Evolutionary conservation across 805 yeast genomes (phyloP), one percentile per base, ranked within the genome.

Genomic region (Starmerella bacillaris): DNA sequence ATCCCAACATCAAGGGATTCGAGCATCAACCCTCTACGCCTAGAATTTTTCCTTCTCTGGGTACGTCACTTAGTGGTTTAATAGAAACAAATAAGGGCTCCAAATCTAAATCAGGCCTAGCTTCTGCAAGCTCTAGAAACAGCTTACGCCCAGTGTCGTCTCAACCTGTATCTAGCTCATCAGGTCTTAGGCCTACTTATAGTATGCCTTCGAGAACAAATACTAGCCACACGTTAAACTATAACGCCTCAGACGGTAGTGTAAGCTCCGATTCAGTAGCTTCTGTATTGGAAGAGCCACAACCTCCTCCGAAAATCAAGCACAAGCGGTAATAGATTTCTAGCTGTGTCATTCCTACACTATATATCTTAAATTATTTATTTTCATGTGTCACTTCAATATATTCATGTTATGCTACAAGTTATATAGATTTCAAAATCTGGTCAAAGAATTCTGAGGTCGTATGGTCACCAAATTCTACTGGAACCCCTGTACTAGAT

Each of bases 1-100:
- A 47, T 34, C 43, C 49, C 11, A 31, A 38, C n/a, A 33, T 44
- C 35, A 37, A 44, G n/a, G 47, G 47, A n/a, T 40, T 40, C 30
- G 49, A 45, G 33, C 36, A 34, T 19, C 24, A 38, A n/a, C 32
- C 33, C 16, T 14, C 38, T 4, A n/a, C n/a, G 21, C 29, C 29
- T 7, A 18, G 29, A 5, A 15, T 26, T 5, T 26, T 26, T 18
- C 29, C 29, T 15, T 6, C 16, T n/a, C n/a, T n/a, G n/a, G n/a
- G n/a, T n/a, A n/a, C n/a, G n/a, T n/a, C n/a, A n/a, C n/a, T n/a
- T n/a, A n/a, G n/a, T n/a, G n/a, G n/a, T n/a, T n/a, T n/a, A n/a
- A n/a, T n/a, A n/a, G n/a, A n/a, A n/a, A n/a, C n/a, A n/a, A n/a
- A n/a, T n/a, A n/a, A n/a, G n/a, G n/a, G n/a, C n/a, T n/a, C n/a